phyloP scores from a whole-genome alignment of 139 green algal species.

The Micromonas commoda region DNA sequence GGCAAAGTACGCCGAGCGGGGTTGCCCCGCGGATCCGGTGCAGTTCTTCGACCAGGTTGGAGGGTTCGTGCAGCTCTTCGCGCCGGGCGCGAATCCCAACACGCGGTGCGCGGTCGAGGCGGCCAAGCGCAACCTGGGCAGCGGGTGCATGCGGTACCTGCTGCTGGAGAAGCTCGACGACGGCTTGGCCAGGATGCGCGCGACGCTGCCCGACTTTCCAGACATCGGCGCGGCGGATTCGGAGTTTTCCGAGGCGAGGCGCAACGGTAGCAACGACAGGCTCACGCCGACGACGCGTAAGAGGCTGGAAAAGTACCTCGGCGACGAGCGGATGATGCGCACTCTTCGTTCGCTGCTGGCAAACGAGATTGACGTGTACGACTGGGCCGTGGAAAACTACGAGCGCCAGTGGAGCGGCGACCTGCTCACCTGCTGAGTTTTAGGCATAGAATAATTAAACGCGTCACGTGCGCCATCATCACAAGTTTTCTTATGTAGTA shows the following conservation, averaged over 20 bases:
- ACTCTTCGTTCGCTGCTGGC: neutral
- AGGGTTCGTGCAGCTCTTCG: neutral
- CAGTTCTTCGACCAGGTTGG: constrained; percentile 3
- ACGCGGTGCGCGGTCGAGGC: neutral
- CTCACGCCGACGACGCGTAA: neutral
- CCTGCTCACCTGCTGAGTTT: neutral
- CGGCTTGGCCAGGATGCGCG: neutral
- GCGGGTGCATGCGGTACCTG: constrained; percentile 6
- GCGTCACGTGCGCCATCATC: too few species aligned
- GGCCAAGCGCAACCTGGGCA: neutral
- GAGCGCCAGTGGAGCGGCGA: neutral
- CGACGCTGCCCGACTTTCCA: neutral
- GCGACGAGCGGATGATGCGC: neutral
- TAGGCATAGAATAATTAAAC: neutral
- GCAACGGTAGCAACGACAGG: neutral
- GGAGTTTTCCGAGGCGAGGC: neutral
- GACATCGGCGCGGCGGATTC: neutral
- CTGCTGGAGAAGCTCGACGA: neutral
- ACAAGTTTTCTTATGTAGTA: too few species aligned
- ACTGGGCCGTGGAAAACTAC: neutral
- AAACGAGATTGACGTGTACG: neutral
- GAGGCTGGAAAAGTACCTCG: neutral
- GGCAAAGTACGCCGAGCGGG: too few species aligned
- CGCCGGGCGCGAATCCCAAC: neutral
- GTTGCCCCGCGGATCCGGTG: neutral